Conservation (phyloP, 805 yeast species). For the Ascoidea tarda region DNA sequence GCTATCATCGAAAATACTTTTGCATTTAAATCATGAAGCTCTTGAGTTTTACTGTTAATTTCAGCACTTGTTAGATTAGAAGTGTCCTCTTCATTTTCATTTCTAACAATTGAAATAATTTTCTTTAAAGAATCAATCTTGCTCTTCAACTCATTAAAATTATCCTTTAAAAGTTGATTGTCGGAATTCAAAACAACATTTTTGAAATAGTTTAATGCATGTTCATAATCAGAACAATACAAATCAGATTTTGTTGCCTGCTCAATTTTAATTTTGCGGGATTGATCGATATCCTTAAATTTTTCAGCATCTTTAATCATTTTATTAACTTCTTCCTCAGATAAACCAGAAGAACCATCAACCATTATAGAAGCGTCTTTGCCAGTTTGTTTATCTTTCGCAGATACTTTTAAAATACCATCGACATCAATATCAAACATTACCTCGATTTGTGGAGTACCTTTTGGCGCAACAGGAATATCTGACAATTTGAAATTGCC, state of each 20-base stretch:
- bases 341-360: slow-evolving; percentile 53
- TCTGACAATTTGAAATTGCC: slow-evolving; percentile 63
- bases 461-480: slow-evolving; percentile 67
- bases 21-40: background rate
- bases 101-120: background rate
- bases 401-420: slow-evolving; percentile 71
- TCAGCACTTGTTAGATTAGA: background rate
- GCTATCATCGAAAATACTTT: background rate
- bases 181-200: slow-evolving; percentile 36
- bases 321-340: slow-evolving; percentile 51
- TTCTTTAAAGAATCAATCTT: background rate
- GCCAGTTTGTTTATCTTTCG: slow-evolving; percentile 67
- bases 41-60: background rate
- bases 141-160: background rate
- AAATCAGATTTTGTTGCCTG: slow-evolving; percentile 70
- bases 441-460: slow-evolving; percentile 67
- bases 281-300: slow-evolving; percentile 45
- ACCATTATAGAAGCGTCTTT: slow-evolving; percentile 65
- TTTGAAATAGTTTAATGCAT: slow-evolving; percentile 60
- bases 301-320: slow-evolving; percentile 55
- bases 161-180: slow-evolving; percentile 13
- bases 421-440: slow-evolving; percentile 73
- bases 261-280: slow-evolving; percentile 46
- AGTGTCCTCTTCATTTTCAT: background rate
- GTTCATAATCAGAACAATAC: slow-evolving; percentile 76